Conservation (phyloP, 2,329 filamentous ascomycete species). For the Sarocladiaceae sp. region DNA sequence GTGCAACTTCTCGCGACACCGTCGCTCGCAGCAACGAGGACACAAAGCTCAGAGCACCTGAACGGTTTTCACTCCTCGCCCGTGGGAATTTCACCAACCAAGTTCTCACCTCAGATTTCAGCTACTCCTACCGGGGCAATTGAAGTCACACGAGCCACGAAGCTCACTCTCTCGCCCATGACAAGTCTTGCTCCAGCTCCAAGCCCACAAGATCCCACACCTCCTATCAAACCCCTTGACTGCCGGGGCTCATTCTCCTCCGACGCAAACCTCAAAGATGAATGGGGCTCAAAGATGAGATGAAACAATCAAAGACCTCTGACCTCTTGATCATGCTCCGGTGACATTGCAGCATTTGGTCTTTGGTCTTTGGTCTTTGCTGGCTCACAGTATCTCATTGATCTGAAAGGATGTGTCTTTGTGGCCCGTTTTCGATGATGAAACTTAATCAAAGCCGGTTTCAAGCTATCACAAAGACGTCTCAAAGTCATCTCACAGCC, state of each 20-base stretch:
- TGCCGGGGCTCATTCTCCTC: background rate
- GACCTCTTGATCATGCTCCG: too few relatives aligned
- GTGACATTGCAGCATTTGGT: too few relatives aligned
- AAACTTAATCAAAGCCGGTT: too few relatives aligned
- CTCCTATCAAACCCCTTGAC: constrained; percentile 5
- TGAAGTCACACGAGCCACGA: background rate
- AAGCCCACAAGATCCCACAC: constrained; percentile 2
- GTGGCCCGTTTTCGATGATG: too few relatives aligned
- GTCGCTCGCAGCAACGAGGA: background rate
- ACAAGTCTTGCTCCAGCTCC: constrained; percentile 5
- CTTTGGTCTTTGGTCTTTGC: too few relatives aligned
- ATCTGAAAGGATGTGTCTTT: too few relatives aligned
- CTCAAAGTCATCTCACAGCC: too few relatives aligned
- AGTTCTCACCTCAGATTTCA: background rate
- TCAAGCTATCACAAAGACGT: too few relatives aligned
- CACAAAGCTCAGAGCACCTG: background rate
- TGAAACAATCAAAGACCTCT: background rate
- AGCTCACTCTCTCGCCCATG: constrained; percentile 4
- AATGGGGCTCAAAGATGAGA: background rate
- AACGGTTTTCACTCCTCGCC: constrained; percentile 4
- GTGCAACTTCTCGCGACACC: constrained; percentile 1
- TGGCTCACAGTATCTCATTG: too few relatives aligned
- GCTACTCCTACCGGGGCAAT: background rate
- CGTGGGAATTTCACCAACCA: background rate
- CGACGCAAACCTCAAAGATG: background rate